Evolutionary conservation across 805 yeast genomes (phyloP), one percentile per base, ranked within the genome.

Genomic region (Barnettozyma wickerhamii): DNA sequence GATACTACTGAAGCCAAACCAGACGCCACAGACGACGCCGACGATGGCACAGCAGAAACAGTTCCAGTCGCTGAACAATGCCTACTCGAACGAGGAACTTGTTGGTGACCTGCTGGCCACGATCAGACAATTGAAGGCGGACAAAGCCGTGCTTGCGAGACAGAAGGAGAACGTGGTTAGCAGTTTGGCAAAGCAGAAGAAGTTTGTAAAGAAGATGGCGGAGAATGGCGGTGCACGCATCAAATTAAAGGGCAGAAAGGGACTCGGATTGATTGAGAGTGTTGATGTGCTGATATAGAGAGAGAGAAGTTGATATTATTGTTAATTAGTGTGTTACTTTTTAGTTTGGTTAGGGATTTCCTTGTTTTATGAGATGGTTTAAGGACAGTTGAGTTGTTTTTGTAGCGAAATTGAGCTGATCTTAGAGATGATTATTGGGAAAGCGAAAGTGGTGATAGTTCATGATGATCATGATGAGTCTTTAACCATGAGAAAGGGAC

Each of bases 281-380:
- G 41, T 55, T 20, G 59, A 53, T 30, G 43, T 50, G 17, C 19
- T 51, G 30, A 47, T 54, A 19, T 54, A 31, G 40, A 18, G n/a
- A n/a, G n/a, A 13, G 29, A 19, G 20, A n/a, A 10, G 19, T 19
- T 19, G 35, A 19, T 14, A 15, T 30, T 15, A 7, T 30, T 6
- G 18, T 30, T 7, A 19, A 10, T 30, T 15, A 7, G 7, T 30
- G 7, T n/a, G 19, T 30, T 30, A 23, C 9, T 23, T 23, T 23
- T 23, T 23, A 12, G 12, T 23, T 23, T 23, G 9, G 26, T 23
- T 2, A 23, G 26, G 12, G 26, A 3, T 9, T 23, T 23, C 9
- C 26, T 12, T 2, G 26, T 23, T 23, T 23, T 23, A 23, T 23
- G 26, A 9, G 9, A 23, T 9, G 26, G 26, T 23, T 23, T 23